Evolutionary conservation across 1,139 yeast species (phyloP), one percentile per base, ranked within the genome.

Genomic region (Yamadazyma atmosphaerica): DNA sequence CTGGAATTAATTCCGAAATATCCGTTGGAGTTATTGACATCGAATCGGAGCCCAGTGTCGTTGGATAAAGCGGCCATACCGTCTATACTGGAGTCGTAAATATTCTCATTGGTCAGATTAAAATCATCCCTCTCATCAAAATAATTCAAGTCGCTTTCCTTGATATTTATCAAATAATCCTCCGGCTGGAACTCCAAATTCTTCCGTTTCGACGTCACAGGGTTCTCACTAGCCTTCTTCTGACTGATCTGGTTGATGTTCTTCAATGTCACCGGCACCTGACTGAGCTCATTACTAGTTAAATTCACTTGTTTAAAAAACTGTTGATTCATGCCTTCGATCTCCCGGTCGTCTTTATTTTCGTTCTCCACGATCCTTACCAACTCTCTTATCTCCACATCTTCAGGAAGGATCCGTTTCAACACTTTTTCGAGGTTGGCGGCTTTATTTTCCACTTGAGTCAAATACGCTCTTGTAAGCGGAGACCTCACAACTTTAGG

Each of bases 1-100:
- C 79, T 68, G 4, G 86, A 79, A 3, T 81, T 83, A n/a, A 74
- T 72, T 1, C 86, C 86, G 47, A 77, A 75, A 51, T 77, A 80
- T 1, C 86, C 86, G 19, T 74, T 72, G 30, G 74, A 68, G 10
- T 73, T 72, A 38, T 68, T 62, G 6, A 67, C 60, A 39, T 75
- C 72, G 17, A 74, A 49, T 11, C 45, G 42, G 29, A 55, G 42
- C 3, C 58, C 57, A 4, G 54, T 51, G 32, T 53, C 56, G 33
- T 53, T 53, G 3, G 60, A 53, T 14, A 58, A 48, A 1, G 79
- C 79, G 0, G 79, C 81, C 81, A 77, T 76, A 7, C 81, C 81
- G 47, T 77, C 81, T 24, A 54, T 50, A 40, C 55, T 51, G 2
- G 56, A 52, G 34, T 51, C 56, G 33, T 51, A 52, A 3, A 53